These are phyloP conservation scores for Fagus sylvatica DNA, from an alignment of 306 rosid genomes.

Conservation along the genomic window DNA sequence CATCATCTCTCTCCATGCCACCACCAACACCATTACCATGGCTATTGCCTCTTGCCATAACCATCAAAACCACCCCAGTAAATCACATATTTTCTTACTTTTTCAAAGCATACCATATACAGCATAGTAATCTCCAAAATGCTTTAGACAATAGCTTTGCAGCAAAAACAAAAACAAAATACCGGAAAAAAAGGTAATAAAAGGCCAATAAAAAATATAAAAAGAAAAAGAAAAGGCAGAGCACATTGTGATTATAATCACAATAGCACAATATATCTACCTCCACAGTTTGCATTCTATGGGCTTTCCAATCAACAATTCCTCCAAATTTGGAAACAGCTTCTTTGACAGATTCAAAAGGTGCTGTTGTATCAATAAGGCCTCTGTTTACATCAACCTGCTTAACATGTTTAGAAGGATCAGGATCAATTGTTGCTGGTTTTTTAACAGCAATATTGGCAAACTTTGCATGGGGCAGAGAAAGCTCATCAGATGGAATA, in stretches of 20 bases:
- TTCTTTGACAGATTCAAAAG: slow-evolving; percentile 96
- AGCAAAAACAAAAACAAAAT: neutral
- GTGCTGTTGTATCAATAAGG: slow-evolving; percentile 82
- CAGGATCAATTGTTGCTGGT: slow-evolving; percentile 40
- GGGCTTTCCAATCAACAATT: slow-evolving; percentile 99
- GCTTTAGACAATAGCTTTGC: neutral
- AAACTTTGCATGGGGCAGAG: slow-evolving; percentile 26
- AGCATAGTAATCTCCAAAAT: neutral
- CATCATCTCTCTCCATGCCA: neutral
- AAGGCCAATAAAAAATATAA: neutral
- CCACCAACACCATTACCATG: neutral
- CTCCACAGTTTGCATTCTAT: slow-evolving; percentile 85
- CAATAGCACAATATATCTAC: slow-evolving; percentile 42
- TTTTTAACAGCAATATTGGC: slow-evolving; percentile 12
- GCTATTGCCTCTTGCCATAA: neutral
- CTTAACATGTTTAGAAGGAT: slow-evolving; percentile 40
- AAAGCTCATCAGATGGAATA: slow-evolving; percentile 13
- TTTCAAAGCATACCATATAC: neutral
- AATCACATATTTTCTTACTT: neutral
- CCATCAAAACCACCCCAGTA: neutral
- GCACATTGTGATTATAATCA: slow-evolving; percentile 12
- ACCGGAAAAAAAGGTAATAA: neutral
- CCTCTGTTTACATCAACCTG: slow-evolving; percentile 51
- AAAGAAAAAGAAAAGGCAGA: neutral
- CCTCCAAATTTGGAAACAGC: slow-evolving; percentile 99